Percentiles rank a stretch among this genome's conserved stretches.
Evolutionary conservation across 2,329 filamentous ascomycete species (phyloP).

Genomic region (Lasiodiplodia citricola): DNA sequence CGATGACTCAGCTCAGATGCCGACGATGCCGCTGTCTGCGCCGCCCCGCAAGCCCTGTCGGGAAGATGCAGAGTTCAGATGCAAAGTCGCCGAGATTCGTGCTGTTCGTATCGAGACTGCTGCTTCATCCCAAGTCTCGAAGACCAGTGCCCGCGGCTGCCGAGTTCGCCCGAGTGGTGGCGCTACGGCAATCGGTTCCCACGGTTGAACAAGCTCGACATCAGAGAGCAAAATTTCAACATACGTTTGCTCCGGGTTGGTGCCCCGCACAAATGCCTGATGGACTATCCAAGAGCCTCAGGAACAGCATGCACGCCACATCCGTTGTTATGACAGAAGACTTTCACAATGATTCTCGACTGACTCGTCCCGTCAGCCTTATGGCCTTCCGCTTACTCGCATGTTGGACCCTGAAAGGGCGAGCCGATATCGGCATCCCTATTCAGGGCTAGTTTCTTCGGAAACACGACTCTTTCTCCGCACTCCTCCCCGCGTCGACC

Average conservation of each 20-base stretch:
- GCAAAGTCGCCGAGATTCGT: too few relatives aligned
- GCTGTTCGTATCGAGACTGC: background rate
- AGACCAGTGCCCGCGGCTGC: background rate
- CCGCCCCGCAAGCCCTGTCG: background rate
- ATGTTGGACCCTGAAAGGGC: slow-evolving; percentile 2
- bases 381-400: background rate
- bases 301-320: background rate
- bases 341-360: background rate
- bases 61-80: background rate
- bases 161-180: background rate
- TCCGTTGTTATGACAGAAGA: background rate
- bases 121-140: background rate
- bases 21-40: background rate
- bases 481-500: too few relatives aligned
- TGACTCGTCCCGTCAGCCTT: background rate
- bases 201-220: slow-evolving; percentile 3
- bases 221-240: background rate
- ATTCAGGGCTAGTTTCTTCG: background rate
- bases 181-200: background rate
- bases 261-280: background rate
- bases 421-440: slow-evolving; percentile 1
- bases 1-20: slow-evolving; percentile 20
- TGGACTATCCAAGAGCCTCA: background rate
- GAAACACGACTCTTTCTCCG: background rate
- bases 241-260: background rate